Evolutionary conservation across 495 filamentous ascomycete species (phyloP), one percentile per base, ranked within the genome.

Genomic region (Penicillium paxilli): DNA sequence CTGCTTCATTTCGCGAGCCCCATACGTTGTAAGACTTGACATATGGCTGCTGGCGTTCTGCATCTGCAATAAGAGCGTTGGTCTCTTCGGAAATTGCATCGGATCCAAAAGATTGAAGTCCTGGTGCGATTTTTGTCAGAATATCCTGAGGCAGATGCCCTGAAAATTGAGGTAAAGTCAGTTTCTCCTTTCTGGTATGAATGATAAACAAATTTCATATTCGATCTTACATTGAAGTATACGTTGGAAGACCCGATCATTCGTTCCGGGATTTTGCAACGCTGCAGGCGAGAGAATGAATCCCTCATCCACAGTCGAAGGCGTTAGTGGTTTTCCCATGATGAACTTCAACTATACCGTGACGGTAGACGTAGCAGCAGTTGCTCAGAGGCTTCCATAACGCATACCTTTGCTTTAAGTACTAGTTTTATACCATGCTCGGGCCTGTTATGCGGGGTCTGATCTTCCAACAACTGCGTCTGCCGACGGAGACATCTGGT

Each of bases 21-120:
- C 67, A 70, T 9, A 68, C 67, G 60, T 70, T 70, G 20, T 55
- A 49, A 9, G 47, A 44, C 49, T 70, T 70, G 9, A 70, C 50
- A 30, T 65, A 65, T 24, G 67, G 67, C 37, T 60, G 52, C 16
- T 70, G 55, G 0, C 47, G 52, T 54, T 70, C 67, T 1, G 67
- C 67, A 35, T 70, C 54, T 25, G 40, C 50, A 28, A 61, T 61
- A 8, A 54, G 23, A 24, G 4, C 12, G 30, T 57, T 57, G 5
- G 33, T 61, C 5, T 57, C 40, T 2, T 50, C 10, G 19, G 58
- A 61, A 17, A 61, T 57, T 37, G 58, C 58, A 19, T 53, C 54
- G 0, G 44, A 44, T 1, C 53, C 58, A 21, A 61, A 61, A 3
- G 8, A 25, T 20, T 25, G 17, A n/a, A 61, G 21, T 5, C 20